Percentiles rank a stretch among this genome's conserved stretches.
Evolutionary conservation across 1,284 basidiomycete genomes (phyloP).

Genomic region (Cryptococcus sp.): DNA sequence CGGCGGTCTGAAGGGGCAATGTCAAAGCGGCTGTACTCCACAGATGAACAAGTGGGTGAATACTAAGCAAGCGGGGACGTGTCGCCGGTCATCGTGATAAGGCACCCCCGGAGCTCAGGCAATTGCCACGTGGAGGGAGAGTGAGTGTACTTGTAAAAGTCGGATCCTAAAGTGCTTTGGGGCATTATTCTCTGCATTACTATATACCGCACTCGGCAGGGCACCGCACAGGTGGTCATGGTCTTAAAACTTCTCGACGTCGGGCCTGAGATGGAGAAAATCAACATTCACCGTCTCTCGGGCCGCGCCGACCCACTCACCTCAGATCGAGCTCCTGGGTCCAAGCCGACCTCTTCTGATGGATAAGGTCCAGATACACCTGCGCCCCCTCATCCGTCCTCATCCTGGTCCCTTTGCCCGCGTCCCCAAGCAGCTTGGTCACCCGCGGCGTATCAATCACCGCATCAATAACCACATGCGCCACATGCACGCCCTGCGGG

Average conservation of each 20-base stretch:
- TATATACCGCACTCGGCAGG: too few species aligned
- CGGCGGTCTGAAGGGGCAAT: not conserved
- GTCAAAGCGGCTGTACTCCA: not conserved
- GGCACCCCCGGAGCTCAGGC: too few species aligned
- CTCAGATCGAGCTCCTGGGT: conserved; percentile 47
- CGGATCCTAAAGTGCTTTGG: too few species aligned
- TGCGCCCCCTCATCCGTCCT: conserved; percentile 24
- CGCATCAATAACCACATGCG: conserved; percentile 50
- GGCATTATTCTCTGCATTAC: too few species aligned
- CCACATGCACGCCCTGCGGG: conserved; percentile 49
- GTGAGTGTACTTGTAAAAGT: too few species aligned
- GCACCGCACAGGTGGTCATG: too few species aligned
- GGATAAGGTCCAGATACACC: conserved; percentile 40
- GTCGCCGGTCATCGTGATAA: too few species aligned
- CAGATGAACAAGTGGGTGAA: not conserved
- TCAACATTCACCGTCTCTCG: not conserved
- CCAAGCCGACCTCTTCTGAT: conserved; percentile 43
- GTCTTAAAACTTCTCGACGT: not conserved
- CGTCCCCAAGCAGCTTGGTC: conserved; percentile 22
- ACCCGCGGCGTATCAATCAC: conserved; percentile 37
- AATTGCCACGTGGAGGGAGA: too few species aligned
- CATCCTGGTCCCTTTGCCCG: conserved; percentile 14
- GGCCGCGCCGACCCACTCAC: conserved; percentile 10
- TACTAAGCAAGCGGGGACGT: too few species aligned
- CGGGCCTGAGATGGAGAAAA: not conserved